These are phyloP conservation scores for Colletotrichum tamarilloi DNA, from an alignment of 2,329 filamentous ascomycete genomes.

Conservation along the genomic window DNA sequence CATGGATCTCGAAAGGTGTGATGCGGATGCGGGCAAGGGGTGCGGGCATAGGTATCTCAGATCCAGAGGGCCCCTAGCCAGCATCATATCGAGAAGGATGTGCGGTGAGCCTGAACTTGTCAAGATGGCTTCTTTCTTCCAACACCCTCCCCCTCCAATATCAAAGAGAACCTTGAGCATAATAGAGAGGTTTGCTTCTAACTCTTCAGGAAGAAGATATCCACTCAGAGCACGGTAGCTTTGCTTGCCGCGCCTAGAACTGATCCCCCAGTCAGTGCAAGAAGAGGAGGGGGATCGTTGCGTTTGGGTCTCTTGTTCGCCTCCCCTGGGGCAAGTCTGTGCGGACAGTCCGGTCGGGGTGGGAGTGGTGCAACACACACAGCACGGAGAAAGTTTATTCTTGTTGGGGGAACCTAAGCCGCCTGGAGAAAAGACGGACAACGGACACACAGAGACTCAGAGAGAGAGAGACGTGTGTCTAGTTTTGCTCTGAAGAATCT, in stretches of 20 bases:
- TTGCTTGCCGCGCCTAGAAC: background rate
- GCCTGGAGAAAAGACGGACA: background rate
- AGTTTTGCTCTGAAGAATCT: background rate
- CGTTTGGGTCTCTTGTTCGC: background rate
- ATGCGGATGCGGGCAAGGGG: background rate
- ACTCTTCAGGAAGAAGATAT: background rate
- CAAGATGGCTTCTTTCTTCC: background rate
- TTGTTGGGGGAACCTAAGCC: conserved; percentile 29
- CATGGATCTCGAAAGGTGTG: background rate
- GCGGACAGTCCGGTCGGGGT: background rate
- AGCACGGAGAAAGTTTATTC: conserved; percentile 23
- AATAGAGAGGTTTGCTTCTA: background rate
- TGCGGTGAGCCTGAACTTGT: background rate
- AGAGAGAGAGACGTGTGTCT: background rate
- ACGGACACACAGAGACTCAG: background rate
- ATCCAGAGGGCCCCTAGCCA: background rate
- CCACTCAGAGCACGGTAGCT: background rate
- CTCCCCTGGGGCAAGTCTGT: conserved; percentile 1
- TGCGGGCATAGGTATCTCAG: background rate
- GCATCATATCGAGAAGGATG: background rate
- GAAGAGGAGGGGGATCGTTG: background rate
- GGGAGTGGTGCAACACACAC: background rate
- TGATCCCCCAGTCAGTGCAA: background rate
- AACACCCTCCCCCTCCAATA: background rate
- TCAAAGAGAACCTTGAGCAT: background rate